phyloP scores from a whole-genome alignment of 2,329 filamentous ascomycete species.

The Xylariaceae sp. region DNA sequence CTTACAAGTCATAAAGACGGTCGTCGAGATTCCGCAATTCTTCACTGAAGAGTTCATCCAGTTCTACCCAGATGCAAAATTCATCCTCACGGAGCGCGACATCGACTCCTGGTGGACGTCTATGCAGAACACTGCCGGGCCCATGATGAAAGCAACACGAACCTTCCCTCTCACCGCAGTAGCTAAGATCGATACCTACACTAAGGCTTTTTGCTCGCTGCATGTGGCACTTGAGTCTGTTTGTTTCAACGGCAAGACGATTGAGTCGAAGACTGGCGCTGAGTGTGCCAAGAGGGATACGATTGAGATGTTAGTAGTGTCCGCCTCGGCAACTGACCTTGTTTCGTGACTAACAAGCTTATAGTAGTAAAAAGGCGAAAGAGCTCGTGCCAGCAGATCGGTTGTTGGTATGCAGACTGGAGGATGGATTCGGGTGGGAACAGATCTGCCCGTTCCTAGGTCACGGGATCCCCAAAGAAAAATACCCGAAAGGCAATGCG shows the following conservation, averaged over 20 bases:
- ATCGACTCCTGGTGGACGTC: constrained; percentile 30
- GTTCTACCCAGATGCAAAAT: constrained; percentile 32
- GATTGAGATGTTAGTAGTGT: constrained; percentile 10
- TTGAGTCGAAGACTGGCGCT: constrained; percentile 7
- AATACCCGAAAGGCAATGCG: constrained; percentile 32
- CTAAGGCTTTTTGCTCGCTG: constrained; percentile 16
- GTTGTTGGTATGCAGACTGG: constrained; percentile 31
- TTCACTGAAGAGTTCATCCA: constrained; percentile 30
- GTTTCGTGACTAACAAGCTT: constrained; percentile 3
- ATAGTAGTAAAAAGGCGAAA: constrained; percentile 27
- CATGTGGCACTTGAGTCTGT: constrained; percentile 14
- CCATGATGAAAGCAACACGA: constrained; percentile 10
- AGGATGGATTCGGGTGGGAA: constrained; percentile 37
- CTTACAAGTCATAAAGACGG: constrained; percentile 3
- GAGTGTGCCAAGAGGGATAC: constrained; percentile 11
- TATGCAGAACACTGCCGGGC: constrained; percentile 25
- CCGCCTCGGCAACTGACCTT: neutral
- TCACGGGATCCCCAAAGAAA: constrained; percentile 27
- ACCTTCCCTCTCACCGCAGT: constrained; percentile 27
- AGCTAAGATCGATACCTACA: constrained; percentile 20
- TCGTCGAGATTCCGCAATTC: constrained; percentile 26
- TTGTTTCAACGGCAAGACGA: constrained; percentile 13
- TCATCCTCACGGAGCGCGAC: constrained; percentile 34
- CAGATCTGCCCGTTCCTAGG: constrained; percentile 35
- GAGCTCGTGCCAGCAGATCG: constrained; percentile 26